These are phyloP conservation scores for Pythium grandisporangium DNA, from an alignment of 352 stramenopile species.

Conservation along the genomic window DNA sequence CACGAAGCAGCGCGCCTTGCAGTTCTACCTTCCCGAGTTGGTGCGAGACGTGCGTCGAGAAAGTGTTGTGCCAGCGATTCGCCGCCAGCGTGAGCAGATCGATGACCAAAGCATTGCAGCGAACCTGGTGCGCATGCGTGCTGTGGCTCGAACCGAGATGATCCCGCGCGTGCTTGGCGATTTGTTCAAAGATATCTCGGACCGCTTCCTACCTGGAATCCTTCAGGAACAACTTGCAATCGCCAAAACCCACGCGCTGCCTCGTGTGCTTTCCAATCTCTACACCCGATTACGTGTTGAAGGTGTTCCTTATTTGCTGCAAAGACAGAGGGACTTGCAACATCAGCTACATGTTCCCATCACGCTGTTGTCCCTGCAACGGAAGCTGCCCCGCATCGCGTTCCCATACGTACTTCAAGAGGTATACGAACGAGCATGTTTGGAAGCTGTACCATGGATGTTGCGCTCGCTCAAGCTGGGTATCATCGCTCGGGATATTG, in stretches of 20 bases:
- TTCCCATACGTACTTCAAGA: slow-evolving; percentile 58
- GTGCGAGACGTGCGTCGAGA: slow-evolving; percentile 20
- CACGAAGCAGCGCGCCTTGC: slow-evolving; percentile 42
- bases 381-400: slow-evolving; percentile 33
- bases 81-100: slow-evolving; percentile 27
- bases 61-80: slow-evolving; percentile 27
- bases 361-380: slow-evolving; percentile 29
- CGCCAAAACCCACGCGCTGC: slow-evolving; percentile 23
- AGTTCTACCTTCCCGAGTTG: slow-evolving; percentile 30
- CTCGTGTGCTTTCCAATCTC: slow-evolving; percentile 47
- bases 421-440: slow-evolving; percentile 42
- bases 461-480: slow-evolving; percentile 56
- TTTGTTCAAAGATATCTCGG: slow-evolving; percentile 55
- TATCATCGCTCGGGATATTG: slow-evolving; percentile 37
- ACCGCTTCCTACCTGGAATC: slow-evolving; percentile 35
- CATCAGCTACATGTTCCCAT: slow-evolving; percentile 29
- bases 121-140: slow-evolving; percentile 35
- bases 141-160: slow-evolving; percentile 35
- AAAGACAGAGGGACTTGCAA: slow-evolving; percentile 28
- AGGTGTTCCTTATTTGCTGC: slow-evolving; percentile 28
- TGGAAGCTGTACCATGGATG: slow-evolving; percentile 51
- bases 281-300: slow-evolving; percentile 40
- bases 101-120: slow-evolving; percentile 31
- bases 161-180: slow-evolving; percentile 51
- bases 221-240: slow-evolving; percentile 15